Percentiles rank a stretch among this genome's conserved stretches.
Conservation (phyloP, 176 grass and related monocot species). For the Puya raimondii region DNA sequence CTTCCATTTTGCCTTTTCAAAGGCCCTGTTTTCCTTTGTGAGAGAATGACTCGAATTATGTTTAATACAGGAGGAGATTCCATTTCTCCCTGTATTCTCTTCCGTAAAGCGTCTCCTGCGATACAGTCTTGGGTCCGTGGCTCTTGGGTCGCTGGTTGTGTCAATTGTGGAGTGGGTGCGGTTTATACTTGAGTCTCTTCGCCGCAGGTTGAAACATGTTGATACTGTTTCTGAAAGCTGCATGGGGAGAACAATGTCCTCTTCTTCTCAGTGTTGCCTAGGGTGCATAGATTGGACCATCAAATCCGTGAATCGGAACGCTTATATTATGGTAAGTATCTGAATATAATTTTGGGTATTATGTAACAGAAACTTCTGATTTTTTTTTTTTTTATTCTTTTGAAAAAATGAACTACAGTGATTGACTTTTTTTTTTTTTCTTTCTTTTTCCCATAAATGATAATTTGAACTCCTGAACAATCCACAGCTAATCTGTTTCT, state of each 20-base stretch:
- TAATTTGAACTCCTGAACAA: too few species aligned
- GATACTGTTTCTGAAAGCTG: constrained; percentile 53
- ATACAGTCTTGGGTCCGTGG: constrained; percentile 86
- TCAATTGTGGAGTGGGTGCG: constrained; percentile 83
- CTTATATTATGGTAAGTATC: constrained; percentile 85
- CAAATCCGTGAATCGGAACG: constrained; percentile 78
- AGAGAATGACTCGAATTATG: constrained; percentile 14
- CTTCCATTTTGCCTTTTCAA: constrained; percentile 3
- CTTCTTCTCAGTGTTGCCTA: constrained; percentile 77
- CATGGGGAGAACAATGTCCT: constrained; percentile 56
- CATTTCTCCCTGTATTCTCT: constrained; percentile 77
- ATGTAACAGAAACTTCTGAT: background rate
- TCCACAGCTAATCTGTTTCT: background rate
- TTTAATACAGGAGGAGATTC: constrained; percentile 81
- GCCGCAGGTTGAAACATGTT: constrained; percentile 69
- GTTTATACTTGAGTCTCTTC: constrained; percentile 85
- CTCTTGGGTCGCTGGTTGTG: constrained; percentile 78
- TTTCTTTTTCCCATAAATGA: too few species aligned
- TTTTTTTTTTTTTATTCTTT: background rate
- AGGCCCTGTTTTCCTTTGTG: constrained; percentile 9
- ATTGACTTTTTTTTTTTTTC: too few species aligned
- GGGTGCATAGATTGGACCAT: constrained; percentile 92
- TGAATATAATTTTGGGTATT: background rate
- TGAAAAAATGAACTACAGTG: too few species aligned
- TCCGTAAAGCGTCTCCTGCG: constrained; percentile 69